These are phyloP conservation scores for Casuarina cunninghamiana DNA, from an alignment of 306 rosid species.

Conservation along the genomic window DNA sequence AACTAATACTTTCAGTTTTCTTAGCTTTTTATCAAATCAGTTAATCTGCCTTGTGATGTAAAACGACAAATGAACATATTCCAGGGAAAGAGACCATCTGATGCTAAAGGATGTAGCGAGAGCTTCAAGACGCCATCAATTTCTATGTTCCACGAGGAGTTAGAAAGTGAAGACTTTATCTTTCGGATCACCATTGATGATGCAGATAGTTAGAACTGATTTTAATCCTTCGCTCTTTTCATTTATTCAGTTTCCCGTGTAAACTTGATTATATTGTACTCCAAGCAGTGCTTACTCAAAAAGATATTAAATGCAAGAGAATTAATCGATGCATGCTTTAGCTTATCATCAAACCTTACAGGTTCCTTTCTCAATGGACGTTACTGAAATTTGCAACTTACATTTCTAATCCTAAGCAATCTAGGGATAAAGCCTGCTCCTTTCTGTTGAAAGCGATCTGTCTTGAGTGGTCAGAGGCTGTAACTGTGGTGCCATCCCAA, in stretches of 20 bases:
- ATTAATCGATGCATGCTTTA: background rate
- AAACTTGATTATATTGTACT: constrained; percentile 5
- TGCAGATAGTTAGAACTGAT: constrained; percentile 43
- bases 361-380: background rate
- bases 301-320: no score
- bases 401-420: background rate
- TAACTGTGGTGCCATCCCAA: background rate
- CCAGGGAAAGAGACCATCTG: constrained; percentile 61
- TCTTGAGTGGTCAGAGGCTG: background rate
- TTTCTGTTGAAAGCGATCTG: background rate
- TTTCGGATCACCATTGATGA: constrained; percentile 74
- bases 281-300: background rate
- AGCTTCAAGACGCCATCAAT: constrained; percentile 42
- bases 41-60: constrained; percentile 18
- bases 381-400: background rate
- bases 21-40: background rate
- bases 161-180: constrained; percentile 79
- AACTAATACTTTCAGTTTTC: no score
- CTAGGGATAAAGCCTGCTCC: background rate
- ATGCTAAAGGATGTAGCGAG: constrained; percentile 40
- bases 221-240: background rate
- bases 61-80: constrained; percentile 16
- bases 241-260: background rate
- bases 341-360: background rate
- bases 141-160: constrained; percentile 70